Conservation (phyloP, 495 filamentous ascomycete genomes). For the Lasiosphaeria hispida region DNA sequence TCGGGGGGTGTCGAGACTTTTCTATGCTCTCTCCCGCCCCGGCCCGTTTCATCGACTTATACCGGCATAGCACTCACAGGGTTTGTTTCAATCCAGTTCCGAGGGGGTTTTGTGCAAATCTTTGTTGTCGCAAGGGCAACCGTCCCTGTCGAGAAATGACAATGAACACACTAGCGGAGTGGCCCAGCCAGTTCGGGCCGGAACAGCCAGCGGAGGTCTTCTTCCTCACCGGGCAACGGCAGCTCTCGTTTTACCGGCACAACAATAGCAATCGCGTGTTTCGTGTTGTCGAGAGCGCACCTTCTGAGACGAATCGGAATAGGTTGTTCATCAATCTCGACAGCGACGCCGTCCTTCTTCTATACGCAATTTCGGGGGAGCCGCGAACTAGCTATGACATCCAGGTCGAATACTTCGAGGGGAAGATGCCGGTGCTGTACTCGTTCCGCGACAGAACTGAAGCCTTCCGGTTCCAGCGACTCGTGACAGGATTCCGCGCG, state of each 20-base stretch:
- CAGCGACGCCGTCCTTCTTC: background rate
- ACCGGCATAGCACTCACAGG: too few species aligned
- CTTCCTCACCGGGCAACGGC: background rate
- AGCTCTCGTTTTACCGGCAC: background rate
- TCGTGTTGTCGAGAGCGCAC: background rate
- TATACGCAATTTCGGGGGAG: background rate
- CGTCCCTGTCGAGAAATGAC: too few species aligned
- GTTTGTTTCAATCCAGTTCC: too few species aligned
- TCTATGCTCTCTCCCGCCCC: too few species aligned
- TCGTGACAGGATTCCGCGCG: background rate
- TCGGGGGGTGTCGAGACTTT: too few species aligned
- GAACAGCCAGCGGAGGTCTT: background rate
- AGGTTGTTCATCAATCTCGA: background rate
- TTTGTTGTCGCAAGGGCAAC: too few species aligned
- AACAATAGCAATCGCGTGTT: background rate
- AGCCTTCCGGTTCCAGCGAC: constrained; percentile 1
- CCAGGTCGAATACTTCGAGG: background rate
- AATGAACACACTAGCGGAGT: too few species aligned
- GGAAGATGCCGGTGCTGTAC: background rate
- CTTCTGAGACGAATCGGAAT: background rate
- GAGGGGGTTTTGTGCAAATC: too few species aligned
- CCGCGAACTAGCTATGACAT: background rate
- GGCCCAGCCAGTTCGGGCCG: too few species aligned
- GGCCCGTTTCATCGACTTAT: too few species aligned
- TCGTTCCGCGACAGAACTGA: background rate